Evolutionary conservation across 2,329 filamentous ascomycete species (phyloP).

Genomic region (Trichoderma atrobrunneum): DNA sequence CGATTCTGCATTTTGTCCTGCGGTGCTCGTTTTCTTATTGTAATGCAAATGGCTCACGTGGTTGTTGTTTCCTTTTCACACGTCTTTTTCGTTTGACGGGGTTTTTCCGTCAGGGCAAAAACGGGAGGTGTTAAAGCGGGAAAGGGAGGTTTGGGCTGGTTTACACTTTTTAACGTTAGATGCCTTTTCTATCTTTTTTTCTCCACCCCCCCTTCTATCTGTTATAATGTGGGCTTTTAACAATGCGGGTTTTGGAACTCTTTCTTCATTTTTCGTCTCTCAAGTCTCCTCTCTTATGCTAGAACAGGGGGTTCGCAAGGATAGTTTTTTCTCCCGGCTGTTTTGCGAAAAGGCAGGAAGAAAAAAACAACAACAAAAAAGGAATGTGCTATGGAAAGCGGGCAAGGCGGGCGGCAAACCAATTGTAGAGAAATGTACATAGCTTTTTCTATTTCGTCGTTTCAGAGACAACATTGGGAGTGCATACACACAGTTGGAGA

Average conservation of each 20-base stretch:
- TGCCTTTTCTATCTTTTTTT: neutral
- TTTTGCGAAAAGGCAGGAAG: neutral
- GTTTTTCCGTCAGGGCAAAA: neutral
- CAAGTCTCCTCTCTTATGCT: conserved; percentile 11
- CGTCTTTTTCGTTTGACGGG: neutral
- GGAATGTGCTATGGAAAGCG: neutral
- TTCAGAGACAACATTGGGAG: neutral
- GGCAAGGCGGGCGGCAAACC: neutral
- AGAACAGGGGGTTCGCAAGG: conserved; percentile 5
- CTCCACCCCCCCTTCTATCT: neutral
- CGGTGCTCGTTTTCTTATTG: neutral
- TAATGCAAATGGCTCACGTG: neutral
- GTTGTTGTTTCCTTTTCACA: neutral
- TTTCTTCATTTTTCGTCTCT: neutral
- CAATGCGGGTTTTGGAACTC: neutral
- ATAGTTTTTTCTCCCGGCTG: neutral
- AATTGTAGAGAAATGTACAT: conserved; percentile 19
- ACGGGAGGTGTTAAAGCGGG: neutral
- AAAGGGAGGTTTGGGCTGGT: neutral
- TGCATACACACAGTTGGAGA: neutral
- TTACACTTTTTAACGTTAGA: conserved; percentile 12
- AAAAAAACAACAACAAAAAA: neutral
- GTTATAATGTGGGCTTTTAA: conserved; percentile 1
- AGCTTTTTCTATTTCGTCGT: neutral
- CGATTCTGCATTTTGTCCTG: neutral